Conservation (phyloP, 768 basidiomycete species). For the Pleurotus pulmonarius region DNA sequence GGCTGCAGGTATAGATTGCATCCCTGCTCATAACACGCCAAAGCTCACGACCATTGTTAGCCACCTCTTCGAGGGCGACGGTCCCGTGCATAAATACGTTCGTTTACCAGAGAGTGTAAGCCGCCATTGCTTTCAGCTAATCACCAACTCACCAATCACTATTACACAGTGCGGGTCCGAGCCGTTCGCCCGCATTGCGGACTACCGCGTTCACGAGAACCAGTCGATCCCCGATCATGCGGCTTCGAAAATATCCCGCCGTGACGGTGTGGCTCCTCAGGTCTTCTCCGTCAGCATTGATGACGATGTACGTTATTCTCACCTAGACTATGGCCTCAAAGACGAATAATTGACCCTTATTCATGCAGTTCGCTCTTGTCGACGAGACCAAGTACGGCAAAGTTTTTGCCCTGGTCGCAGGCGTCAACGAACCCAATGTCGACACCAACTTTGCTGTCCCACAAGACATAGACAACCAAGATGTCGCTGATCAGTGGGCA, state of each 20-base stretch:
- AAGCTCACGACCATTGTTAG: background rate
- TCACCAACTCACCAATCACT: background rate
- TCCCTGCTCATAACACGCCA: background rate
- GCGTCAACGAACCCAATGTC: background rate
- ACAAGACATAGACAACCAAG: background rate
- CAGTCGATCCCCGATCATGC: background rate
- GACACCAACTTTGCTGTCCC: slow-evolving; percentile 1
- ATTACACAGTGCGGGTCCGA: background rate
- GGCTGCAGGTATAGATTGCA: background rate
- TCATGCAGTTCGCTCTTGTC: background rate
- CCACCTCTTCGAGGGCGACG: background rate
- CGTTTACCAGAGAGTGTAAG: slow-evolving; percentile 1
- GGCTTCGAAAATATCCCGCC: background rate
- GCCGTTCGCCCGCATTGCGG: background rate
- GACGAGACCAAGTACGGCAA: background rate
- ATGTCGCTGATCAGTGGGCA: background rate
- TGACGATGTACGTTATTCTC: background rate
- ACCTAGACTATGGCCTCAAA: background rate
- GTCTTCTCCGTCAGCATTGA: background rate
- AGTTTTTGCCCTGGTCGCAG: background rate
- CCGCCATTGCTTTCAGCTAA: background rate
- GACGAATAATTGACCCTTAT: background rate
- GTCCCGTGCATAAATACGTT: background rate
- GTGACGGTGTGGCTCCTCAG: background rate
- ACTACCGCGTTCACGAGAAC: background rate